A percentile compares a stretch with the other conserved stretches of the same genome.
These are phyloP conservation scores for Apiotrichum mycotoxinovorans DNA, from an alignment of 1,284 basidiomycete genomes.

Conservation along the genomic window DNA sequence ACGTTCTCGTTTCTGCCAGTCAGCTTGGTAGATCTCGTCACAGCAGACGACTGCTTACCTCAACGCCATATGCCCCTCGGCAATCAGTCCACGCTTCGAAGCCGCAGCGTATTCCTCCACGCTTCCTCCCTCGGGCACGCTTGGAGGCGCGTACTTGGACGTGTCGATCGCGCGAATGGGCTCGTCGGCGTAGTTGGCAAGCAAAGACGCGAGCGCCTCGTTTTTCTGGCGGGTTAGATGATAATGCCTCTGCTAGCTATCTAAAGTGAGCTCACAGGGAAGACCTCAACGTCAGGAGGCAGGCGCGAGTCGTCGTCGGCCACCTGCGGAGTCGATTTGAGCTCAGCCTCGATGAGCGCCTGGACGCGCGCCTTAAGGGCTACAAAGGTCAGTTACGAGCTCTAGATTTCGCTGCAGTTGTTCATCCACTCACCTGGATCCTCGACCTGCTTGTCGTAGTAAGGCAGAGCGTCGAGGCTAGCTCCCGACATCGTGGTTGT, in stretches of 20 bases:
- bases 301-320: constrained; percentile 62
- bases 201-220: constrained; percentile 60
- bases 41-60: constrained; percentile 55
- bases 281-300: constrained; percentile 59
- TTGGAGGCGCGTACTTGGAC: constrained; percentile 72
- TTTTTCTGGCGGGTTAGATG: constrained; percentile 32
- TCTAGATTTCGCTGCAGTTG: not conserved
- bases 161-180: constrained; percentile 68
- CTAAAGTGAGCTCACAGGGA: constrained; percentile 42
- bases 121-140: constrained; percentile 58
- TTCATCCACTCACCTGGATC: constrained; percentile 60
- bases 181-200: constrained; percentile 60
- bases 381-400: constrained; percentile 7
- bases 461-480: constrained; percentile 77
- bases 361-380: constrained; percentile 38
- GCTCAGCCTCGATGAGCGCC: constrained; percentile 48
- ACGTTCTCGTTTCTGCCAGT: constrained; percentile 71
- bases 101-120: constrained; percentile 76
- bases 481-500: constrained; percentile 28
- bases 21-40: not conserved
- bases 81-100: constrained; percentile 73
- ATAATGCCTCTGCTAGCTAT: constrained; percentile 2
- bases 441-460: constrained; percentile 90
- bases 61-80: constrained; percentile 83
- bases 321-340: constrained; percentile 34